Evolutionary conservation across 2,329 filamentous ascomycete species (phyloP), one percentile per base, ranked within the genome.

Genomic region (Akanthomyces lecanii): DNA sequence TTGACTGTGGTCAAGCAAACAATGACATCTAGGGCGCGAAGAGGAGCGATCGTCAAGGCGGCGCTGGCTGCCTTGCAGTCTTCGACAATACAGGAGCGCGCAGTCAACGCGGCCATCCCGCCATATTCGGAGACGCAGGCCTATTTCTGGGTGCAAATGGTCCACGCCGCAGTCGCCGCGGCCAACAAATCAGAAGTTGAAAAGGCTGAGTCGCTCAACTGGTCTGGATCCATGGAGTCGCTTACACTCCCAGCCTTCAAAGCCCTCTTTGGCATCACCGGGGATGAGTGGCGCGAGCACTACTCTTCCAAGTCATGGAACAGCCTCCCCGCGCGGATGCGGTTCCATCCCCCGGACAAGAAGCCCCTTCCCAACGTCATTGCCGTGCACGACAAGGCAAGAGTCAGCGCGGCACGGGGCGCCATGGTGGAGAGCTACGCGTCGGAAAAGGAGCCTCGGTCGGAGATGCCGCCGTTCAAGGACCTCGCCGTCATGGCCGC

Each of bases 61-160:
- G 71, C 69, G 0, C 66, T 74, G 0, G 66, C 65, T 10, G 65
- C 64, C 0, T 18, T 74, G 0, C 66, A 72, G 36, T 62, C 68
- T 4, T 71, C 68, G 0, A 72, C 67, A 0, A 71, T 74, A 6
- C 69, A 67, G 0, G 52, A 67, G 0, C 66, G 71, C 2, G 67
- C 65, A 0, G 33, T 48, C 0, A 63, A 68, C 21, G n/a, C 58
- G 2, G 66, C 61, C 0, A 30, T 73, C 0, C 45, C 66, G 2
- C 68, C 71, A 1, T 74, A 72, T 56, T 74, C 72, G 2, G 71
- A 73, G 64, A 74, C 72, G 0, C 72, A 73, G 40, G 69, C 71
- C 1, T 73, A 73, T 50, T 74, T 74, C 51, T 74, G 72, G 71
- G 67, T 73, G 0, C 71, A 74, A 50, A 59, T 71, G 1, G 65